Base-by-base conservation (phyloP, 768 basidiomycete species). In the Mycena vulgaris region DNA sequence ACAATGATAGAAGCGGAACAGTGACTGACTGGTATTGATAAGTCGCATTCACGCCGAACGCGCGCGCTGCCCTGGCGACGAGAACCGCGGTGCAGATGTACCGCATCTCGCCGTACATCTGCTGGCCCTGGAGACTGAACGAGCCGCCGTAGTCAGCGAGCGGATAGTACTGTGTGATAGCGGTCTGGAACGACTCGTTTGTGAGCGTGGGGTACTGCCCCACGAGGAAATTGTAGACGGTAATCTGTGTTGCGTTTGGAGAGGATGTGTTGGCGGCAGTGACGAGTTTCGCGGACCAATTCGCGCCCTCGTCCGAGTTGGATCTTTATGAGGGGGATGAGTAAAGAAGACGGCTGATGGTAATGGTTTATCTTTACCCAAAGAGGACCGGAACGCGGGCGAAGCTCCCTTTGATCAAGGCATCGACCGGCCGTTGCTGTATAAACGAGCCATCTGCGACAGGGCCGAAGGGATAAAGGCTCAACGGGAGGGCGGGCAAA, bases 91-190 rank as follows among this genome's bases (percentile, higher is more conserved):
- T 81, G 68, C 85, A 86, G 17, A 86, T 84, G 59, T 85, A 86
- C 55, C 85, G 74, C 62, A 78, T 78, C 65, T 86, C 85, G 19
- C 85, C 85, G 61, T 86, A 86, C 83, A 86, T 85, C 71, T 84
- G 83, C 58, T 84, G 83, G 13, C 80, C 83, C 67, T 84, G 83
- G 13, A 82, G 75, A 62, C 81, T 81, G 45, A 83, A 79, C 8
- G 80, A 82, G 25, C 71, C 75, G 35, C 75, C 71, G 68, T 77
- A 86, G 30, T 78, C 75, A 6, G 73, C 63, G 31, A 83, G 69
- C 1, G 85, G 83, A 63, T 86, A 86, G 17, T 76, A 68, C 10
- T 66, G 2, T 5, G 47, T 47, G 27, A 83, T 55, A 25, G 79
- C 81, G 10, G 69, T 63, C 21, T 77, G 64, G 58, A 84, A 79